These are phyloP conservation scores for Brassica cretica DNA, from an alignment of 345 rosid species.

Conservation along the genomic window DNA sequence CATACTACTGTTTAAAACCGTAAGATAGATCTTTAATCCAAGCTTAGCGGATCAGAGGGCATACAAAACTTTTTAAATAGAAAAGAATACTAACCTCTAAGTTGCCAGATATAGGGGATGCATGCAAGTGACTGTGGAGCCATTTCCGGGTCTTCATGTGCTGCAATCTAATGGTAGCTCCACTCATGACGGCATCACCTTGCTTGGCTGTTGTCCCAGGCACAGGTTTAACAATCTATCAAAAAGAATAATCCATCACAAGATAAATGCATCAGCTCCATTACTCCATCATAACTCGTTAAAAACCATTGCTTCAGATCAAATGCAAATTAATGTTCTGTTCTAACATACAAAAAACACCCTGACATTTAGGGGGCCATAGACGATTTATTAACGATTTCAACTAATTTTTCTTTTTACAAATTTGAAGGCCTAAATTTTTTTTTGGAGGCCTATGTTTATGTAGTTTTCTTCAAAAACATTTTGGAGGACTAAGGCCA, in stretches of 20 bases:
- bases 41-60: not conserved
- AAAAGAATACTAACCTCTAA: conserved; percentile 63
- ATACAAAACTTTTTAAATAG: not conserved
- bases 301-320: not conserved
- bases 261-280: not conserved
- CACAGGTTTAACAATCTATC: conserved; percentile 76
- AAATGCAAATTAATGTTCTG: not conserved
- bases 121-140: conserved; percentile 94
- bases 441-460: too few relatives aligned
- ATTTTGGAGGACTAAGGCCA: too few relatives aligned
- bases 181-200: conserved; percentile 70
- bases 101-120: conserved; percentile 95
- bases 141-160: conserved; percentile 95
- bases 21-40: not conserved
- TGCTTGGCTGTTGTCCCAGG: conserved; percentile 63
- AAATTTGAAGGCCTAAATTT: too few relatives aligned
- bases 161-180: conserved; percentile 76
- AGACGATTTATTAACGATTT: too few relatives aligned
- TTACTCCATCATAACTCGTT: conserved; percentile 4
- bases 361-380: too few relatives aligned
- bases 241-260: conserved; percentile 1
- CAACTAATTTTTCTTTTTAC: too few relatives aligned
- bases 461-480: too few relatives aligned
- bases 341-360: not conserved
- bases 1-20: not conserved